Conservation (phyloP, 1,284 basidiomycete species). For the Coniophora puteana region DNA sequence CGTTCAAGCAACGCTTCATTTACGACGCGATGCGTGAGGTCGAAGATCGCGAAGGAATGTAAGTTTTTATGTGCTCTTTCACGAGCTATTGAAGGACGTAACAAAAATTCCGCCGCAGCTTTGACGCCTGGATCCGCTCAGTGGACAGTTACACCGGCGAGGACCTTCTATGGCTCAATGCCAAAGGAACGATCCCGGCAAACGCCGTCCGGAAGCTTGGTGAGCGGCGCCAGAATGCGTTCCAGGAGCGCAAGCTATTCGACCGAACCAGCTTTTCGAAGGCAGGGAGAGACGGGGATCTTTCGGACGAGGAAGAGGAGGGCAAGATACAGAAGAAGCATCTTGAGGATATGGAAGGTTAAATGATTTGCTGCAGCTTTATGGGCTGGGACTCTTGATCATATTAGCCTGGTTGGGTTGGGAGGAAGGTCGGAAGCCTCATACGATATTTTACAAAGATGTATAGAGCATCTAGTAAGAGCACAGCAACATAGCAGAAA, state of each 20-base stretch:
- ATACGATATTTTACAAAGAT: conserved; percentile 8
- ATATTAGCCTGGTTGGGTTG: conserved; percentile 9
- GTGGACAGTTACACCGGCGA: conserved; percentile 68
- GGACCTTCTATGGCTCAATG: conserved; percentile 69
- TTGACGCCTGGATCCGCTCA: conserved; percentile 71
- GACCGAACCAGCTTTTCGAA: conserved; percentile 55
- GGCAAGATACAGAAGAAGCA: conserved; percentile 47
- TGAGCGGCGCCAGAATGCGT: conserved; percentile 54
- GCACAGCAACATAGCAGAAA: background rate
- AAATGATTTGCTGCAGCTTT: conserved; percentile 7
- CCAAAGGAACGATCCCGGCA: conserved; percentile 66
- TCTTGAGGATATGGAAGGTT: conserved; percentile 70
- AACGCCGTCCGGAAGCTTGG: conserved; percentile 62
- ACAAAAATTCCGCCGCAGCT: too few species aligned
- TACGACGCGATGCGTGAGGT: conserved; percentile 82
- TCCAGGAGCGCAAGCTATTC: conserved; percentile 63
- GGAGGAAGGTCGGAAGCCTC: too few species aligned
- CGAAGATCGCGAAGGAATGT: conserved; percentile 81
- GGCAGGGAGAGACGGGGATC: conserved; percentile 42
- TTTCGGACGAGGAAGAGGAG: conserved; percentile 56
- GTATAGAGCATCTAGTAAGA: conserved; percentile 1
- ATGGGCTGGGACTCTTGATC: background rate
- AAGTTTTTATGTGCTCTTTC: conserved; percentile 30
- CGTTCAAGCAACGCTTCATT: conserved; percentile 82
- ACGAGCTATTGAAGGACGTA: conserved; percentile 4